Evolutionary conservation across 2,329 filamentous ascomycete species (phyloP).

Genomic region (Coniella vitis): DNA sequence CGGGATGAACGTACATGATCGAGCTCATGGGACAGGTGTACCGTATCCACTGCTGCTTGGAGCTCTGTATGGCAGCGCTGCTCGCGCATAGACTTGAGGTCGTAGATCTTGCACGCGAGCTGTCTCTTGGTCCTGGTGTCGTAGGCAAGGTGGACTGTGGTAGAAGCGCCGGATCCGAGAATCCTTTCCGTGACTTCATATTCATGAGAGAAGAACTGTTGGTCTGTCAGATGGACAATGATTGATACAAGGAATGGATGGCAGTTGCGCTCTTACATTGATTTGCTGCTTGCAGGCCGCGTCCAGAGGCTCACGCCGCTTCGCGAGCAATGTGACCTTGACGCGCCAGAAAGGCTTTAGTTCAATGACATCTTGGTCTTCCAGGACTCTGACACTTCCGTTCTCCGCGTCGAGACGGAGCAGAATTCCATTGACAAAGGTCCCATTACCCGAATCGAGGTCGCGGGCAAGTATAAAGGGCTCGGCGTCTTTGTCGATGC

Average conservation of each 20-base stretch:
- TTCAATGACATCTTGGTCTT: slow-evolving; percentile 42
- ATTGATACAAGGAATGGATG: background rate
- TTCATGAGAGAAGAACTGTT: background rate
- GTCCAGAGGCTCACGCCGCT: slow-evolving; percentile 16
- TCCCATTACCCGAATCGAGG: slow-evolving; percentile 46
- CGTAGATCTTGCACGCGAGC: slow-evolving; percentile 62
- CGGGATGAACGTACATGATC: slow-evolving; percentile 31
- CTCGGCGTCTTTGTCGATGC: slow-evolving; percentile 35
- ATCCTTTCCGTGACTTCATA: slow-evolving; percentile 42
- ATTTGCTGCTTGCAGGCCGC: slow-evolving; percentile 28
- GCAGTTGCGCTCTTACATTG: slow-evolving; percentile 21
- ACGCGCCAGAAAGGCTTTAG: slow-evolving; percentile 32
- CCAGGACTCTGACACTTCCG: slow-evolving; percentile 37
- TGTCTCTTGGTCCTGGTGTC: slow-evolving; percentile 49
- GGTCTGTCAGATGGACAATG: background rate
- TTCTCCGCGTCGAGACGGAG: slow-evolving; percentile 32
- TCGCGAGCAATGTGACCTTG: slow-evolving; percentile 24
- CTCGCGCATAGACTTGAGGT: slow-evolving; percentile 32
- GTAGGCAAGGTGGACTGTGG: slow-evolving; percentile 46
- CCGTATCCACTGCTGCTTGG: slow-evolving; percentile 24
- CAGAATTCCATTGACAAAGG: slow-evolving; percentile 40
- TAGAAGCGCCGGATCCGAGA: slow-evolving; percentile 48
- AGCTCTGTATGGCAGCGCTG: slow-evolving; percentile 18
- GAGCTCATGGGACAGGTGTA: slow-evolving; percentile 18
- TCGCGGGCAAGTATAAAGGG: slow-evolving; percentile 50